Percentiles rank a stretch among this genome's conserved stretches.
These are phyloP conservation scores for Colletotrichum eremochloae DNA, from an alignment of 2,329 filamentous ascomycete species.

Conservation along the genomic window DNA sequence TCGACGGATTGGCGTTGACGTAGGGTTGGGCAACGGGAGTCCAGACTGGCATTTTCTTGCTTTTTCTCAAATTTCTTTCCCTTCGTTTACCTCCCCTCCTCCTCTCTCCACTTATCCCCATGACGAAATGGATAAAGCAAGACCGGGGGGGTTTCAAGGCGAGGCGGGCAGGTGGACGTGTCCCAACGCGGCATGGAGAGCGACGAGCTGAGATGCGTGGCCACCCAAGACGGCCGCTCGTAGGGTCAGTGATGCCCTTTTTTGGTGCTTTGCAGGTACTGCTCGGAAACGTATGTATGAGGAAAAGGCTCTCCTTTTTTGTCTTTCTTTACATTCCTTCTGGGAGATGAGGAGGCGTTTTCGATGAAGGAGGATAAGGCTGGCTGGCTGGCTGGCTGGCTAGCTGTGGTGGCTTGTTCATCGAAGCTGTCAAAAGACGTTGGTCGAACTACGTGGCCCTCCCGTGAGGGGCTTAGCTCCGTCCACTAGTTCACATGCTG, in stretches of 20 bases:
- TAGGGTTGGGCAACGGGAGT: not conserved
- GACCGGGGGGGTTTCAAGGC: not conserved
- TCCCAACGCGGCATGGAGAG: not conserved
- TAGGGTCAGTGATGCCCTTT: not conserved
- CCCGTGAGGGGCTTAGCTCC: not conserved
- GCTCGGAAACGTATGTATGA: not conserved
- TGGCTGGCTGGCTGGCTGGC: not conserved
- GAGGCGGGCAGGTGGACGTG: not conserved
- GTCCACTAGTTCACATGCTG: not conserved
- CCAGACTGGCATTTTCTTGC: not conserved
- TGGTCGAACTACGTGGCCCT: not conserved
- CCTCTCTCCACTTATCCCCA: no score
- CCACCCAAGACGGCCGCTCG: not conserved
- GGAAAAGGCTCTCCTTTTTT: not conserved
- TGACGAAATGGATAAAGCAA: not conserved
- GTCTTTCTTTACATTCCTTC: not conserved
- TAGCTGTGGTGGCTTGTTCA: not conserved
- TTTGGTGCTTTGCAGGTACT: not conserved
- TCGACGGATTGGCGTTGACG: slow-evolving; percentile 4
- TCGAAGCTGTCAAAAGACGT: not conserved
- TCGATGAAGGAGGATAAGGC: not conserved
- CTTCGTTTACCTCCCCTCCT: not conserved
- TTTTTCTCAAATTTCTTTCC: slow-evolving; percentile 10
- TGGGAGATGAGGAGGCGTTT: not conserved
- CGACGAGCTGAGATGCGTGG: not conserved